Conservation (phyloP, 352 stramenopile species). For the Phytophthora sojae region DNA sequence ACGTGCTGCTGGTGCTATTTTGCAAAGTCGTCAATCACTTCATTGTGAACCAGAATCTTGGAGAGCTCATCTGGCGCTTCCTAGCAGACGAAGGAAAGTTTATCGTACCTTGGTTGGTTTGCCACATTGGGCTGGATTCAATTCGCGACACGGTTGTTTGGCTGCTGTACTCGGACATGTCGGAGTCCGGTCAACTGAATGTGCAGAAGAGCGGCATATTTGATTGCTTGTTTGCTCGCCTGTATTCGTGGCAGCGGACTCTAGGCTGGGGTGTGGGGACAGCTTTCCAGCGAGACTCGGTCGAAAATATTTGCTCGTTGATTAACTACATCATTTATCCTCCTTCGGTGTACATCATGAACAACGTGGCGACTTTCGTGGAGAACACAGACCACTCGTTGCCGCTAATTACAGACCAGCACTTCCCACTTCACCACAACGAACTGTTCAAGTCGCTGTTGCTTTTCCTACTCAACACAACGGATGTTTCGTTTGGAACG, state of each 20-base stretch:
- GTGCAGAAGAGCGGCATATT: conserved; percentile 79
- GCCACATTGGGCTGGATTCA: conserved; percentile 85
- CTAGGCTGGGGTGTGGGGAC: conserved; percentile 87
- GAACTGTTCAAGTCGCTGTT: conserved; percentile 84
- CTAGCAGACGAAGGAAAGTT: conserved; percentile 73
- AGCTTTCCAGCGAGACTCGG: conserved; percentile 84
- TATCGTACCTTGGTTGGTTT: conserved; percentile 80
- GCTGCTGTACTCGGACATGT: conserved; percentile 88
- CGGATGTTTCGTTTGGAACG: conserved; percentile 78
- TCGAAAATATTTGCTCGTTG: conserved; percentile 88
- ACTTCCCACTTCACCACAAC: conserved; percentile 82
- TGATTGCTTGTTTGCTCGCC: conserved; percentile 75
- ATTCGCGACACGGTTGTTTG: conserved; percentile 87
- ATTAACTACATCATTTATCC: conserved; percentile 90
- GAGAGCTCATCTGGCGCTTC: conserved; percentile 72
- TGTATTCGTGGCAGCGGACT: conserved; percentile 86
- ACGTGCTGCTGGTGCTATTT: conserved; percentile 85
- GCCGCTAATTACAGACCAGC: conserved; percentile 87
- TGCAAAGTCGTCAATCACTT: conserved; percentile 89
- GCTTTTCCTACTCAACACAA: conserved; percentile 63
- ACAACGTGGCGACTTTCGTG: conserved; percentile 83
- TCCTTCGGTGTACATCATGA: conserved; percentile 88
- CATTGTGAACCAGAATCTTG: conserved; percentile 77
- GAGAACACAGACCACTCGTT: conserved; percentile 85
- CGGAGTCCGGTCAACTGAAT: conserved; percentile 62